Evolutionary conservation across 352 stramenopile genomes (phyloP), one percentile per base, ranked within the genome.

Genomic region (Plasmopara muralis): DNA sequence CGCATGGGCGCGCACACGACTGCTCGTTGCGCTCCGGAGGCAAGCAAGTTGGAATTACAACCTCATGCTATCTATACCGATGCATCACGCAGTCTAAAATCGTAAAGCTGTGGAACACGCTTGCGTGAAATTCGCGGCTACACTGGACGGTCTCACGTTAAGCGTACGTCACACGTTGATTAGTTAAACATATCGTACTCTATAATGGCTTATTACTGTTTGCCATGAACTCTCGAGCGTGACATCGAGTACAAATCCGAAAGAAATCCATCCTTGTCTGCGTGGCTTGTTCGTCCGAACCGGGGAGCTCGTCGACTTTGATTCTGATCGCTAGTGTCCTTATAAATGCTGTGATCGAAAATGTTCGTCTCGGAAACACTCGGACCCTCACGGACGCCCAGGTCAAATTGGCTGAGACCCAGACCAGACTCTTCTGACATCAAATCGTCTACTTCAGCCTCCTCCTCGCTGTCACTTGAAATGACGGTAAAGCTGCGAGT

Each of bases 191-290:
- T 35, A 35, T 12, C 31, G 31, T 12, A 35, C 31, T 35, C 5
- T 12, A 35, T 6, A 35, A 35, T 35, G 31, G 51, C 18, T 60
- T 68, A 65, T 50, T 60, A 66, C 18, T 66, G 44, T 20, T 69
- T 9, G 41, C 64, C 60, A 34, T 60, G 67, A 43, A 68, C 52
- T 39, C 55, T 62, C 20, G 67, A 70, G 43, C 53, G 50, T 14
- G 64, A 70, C 47, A 72, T 28, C 42, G 63, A 72, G 41, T 76
- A 76, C 35, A 76, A 44, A 18, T 76, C 67, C 47, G 63, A 72
- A 2, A 76, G 60, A 41, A 76, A 76, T 1, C 60, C 60, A 28
- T 66, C 53, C 56, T 72, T 76, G 48, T 76, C 60, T n/a, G 42
- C n/a, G 28, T 64, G 66, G 39, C 67, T 72, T 6, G 53, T 61